Evolutionary conservation across 345 rosid genomes (phyloP), one percentile per base, ranked within the genome.

Genomic region (Rhodamnia argentea): DNA sequence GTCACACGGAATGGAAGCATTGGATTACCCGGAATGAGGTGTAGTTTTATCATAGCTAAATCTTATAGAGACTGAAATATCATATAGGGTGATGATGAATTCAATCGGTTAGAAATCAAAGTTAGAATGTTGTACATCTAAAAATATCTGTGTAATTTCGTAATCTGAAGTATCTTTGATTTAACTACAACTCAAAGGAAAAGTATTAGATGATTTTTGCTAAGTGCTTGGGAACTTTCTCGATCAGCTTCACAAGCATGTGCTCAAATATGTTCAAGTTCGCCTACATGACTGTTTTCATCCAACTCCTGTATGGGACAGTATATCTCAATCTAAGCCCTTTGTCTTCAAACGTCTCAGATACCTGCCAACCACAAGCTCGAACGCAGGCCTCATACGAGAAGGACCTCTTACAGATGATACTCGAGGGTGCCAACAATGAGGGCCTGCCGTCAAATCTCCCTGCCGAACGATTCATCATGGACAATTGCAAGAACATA

Each of bases 401-500:
- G 84, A 85, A 89, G 82, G 92, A 89, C 86, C 86, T 92, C 78
- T 84, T 93, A 6, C 95, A 89, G 40, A 86, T 88, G 87, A 88
- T 90, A 84, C 85, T 92, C 13, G 88, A 85, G 64, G 87, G 89
- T 23, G 90, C 91, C 14, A 44, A 89, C 29, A 13, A 52, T 7
- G 82, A 76, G 22, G 83, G 87, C 5, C 47, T 83, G 23, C 70
- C 86, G 7, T 37, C 86, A 4, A 26, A 78, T 24, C 27, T 89
- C 58, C 88, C 90, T 9, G 76, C 20, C 1, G 86, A 87, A 75
- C 88, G 84, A 85, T 92, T 87, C 85, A 85, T 90, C n/a, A 88
- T 92, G 47, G 93, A 92, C 52, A 92, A 94, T 57, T 94, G 95
- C 91, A 91, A 90, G 84, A 90, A 75, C 29, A 86, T 91, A 16